phyloP scores from a whole-genome alignment of 2,329 filamentous ascomycete genomes.

The Phialemoniopsis sp. region DNA sequence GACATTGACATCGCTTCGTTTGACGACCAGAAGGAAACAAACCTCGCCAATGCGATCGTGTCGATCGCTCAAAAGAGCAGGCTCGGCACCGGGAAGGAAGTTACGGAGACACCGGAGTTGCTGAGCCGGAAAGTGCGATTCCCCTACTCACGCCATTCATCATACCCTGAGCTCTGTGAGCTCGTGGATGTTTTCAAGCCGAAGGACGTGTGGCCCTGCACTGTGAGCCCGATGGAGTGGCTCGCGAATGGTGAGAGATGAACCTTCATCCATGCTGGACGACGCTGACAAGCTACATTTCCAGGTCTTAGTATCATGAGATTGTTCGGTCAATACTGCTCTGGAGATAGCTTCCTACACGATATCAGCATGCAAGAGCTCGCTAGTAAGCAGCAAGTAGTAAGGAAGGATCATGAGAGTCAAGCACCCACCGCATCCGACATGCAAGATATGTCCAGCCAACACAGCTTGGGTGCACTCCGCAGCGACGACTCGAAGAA shows the following conservation, averaged over 20 bases:
- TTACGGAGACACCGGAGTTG: neutral
- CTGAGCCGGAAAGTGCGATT: constrained; percentile 53
- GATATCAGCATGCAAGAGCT: constrained; percentile 54
- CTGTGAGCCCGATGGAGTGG: constrained; percentile 64
- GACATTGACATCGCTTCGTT: constrained; percentile 21
- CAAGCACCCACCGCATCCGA: too few species aligned
- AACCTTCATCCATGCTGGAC: too few species aligned
- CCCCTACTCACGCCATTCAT: constrained; percentile 87
- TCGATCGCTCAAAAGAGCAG: constrained; percentile 15
- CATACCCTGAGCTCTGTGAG: constrained; percentile 72
- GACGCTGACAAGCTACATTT: neutral
- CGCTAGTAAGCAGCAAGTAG: neutral
- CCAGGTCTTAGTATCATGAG: constrained; percentile 54
- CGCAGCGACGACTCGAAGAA: too few species aligned
- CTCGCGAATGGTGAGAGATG: constrained; percentile 33
- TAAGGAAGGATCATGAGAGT: too few species aligned
- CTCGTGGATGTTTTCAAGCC: constrained; percentile 67
- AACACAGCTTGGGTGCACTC: constrained; percentile 2
- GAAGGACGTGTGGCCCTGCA: constrained; percentile 78
- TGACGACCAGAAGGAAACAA: constrained; percentile 20
- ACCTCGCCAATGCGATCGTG: constrained; percentile 15
- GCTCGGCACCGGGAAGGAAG: constrained; percentile 5
- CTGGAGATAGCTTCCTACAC: constrained; percentile 55
- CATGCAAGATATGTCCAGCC: constrained; percentile 3
- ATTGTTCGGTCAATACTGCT: constrained; percentile 71